A percentile compares a stretch with the other conserved stretches of the same genome.
Conservation (phyloP, 2,329 filamentous ascomycete species). For the Claviceps digitariae region DNA sequence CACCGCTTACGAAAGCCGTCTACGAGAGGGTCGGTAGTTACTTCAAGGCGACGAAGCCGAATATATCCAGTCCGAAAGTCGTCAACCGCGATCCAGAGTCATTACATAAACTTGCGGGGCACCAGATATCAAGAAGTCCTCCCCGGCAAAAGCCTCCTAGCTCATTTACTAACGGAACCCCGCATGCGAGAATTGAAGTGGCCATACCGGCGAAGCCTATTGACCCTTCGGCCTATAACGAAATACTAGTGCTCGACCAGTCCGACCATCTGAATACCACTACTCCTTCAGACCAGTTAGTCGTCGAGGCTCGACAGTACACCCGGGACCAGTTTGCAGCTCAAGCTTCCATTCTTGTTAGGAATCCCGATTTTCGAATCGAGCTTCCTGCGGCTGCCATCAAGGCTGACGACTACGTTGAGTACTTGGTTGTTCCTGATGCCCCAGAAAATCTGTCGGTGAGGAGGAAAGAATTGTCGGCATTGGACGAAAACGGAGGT, state of each 20-base stretch:
- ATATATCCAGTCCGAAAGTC: constrained; percentile 15
- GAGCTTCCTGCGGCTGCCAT: constrained; percentile 31
- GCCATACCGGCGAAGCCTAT: constrained; percentile 31
- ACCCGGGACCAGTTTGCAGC: constrained; percentile 1
- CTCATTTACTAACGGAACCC: not conserved
- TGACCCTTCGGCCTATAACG: constrained; percentile 24
- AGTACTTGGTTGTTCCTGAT: constrained; percentile 32
- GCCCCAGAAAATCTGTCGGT: constrained; percentile 33
- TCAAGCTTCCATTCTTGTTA: constrained; percentile 3
- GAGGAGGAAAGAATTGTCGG: constrained; percentile 40
- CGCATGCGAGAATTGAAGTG: constrained; percentile 29
- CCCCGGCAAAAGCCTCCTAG: not conserved
- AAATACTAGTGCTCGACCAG: constrained; percentile 14
- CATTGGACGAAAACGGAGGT: constrained; percentile 38
- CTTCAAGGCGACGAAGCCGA: constrained; percentile 25
- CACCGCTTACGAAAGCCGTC: constrained; percentile 32
- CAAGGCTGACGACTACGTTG: constrained; percentile 39
- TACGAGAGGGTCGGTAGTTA: constrained; percentile 27
- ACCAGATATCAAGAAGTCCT: constrained; percentile 1
- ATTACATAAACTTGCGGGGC: constrained; percentile 9
- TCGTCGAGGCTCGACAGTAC: constrained; percentile 7
- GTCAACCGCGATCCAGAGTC: constrained; percentile 23
- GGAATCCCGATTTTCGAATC: constrained; percentile 27
- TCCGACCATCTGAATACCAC: constrained; percentile 2
- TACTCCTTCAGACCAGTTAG: constrained; percentile 8